Percentiles rank a stretch among this genome's conserved stretches.
These are phyloP conservation scores for Tolypocladium paradoxum DNA, from an alignment of 2,329 filamentous ascomycete genomes.

Conservation along the genomic window DNA sequence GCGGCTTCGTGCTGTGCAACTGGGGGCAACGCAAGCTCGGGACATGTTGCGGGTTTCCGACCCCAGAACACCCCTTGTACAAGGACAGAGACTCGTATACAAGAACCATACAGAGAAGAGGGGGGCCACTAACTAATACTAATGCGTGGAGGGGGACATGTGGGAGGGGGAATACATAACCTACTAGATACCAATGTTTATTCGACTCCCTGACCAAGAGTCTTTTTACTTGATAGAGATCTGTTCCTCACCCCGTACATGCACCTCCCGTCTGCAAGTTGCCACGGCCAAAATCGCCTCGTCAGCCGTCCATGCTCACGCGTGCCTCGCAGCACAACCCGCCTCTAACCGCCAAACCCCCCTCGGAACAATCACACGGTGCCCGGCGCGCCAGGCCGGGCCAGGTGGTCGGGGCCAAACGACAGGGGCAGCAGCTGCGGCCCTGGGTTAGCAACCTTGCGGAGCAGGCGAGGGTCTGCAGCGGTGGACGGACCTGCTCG, in stretches of 20 bases:
- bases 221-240: no score
- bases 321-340: background rate
- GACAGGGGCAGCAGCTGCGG: conserved; percentile 55
- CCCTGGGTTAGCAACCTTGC: background rate
- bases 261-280: background rate
- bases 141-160: no score
- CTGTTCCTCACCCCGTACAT: background rate
- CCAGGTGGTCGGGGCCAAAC: conserved; percentile 53
- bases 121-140: no score
- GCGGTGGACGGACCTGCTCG: conserved; percentile 41
- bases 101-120: no score
- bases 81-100: no score
- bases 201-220: no score
- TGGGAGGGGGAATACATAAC: background rate
- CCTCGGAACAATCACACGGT: conserved; percentile 6
- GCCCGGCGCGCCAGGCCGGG: conserved; percentile 7
- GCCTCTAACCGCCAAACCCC: background rate
- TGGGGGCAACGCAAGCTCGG: no score
- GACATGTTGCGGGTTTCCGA: no score
- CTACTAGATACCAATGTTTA: no score
- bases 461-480: background rate
- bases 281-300: background rate
- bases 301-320: background rate
- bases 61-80: no score
- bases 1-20: no score